phyloP scores from a whole-genome alignment of 257 asterid species.

The Nicotiana tabacum region DNA sequence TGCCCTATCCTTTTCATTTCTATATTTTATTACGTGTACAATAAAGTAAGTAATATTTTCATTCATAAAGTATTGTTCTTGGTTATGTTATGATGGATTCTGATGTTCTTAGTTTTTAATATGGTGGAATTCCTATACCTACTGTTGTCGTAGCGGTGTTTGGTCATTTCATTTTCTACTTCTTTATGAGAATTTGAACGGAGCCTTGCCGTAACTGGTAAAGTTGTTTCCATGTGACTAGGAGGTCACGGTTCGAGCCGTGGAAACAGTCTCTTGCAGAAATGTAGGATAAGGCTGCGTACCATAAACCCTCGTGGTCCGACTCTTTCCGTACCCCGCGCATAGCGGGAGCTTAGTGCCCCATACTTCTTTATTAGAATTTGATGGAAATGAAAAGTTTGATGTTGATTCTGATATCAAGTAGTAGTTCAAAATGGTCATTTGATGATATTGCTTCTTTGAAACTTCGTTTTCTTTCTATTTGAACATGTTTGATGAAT shows the following conservation, averaged over 20 bases:
- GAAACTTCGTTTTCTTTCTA: not conserved
- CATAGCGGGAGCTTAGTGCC: too few species aligned
- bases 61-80: constrained; percentile 12
- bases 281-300: too few species aligned
- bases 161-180: not conserved
- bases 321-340: too few species aligned
- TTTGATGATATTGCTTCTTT: constrained; percentile 1
- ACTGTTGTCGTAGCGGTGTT: not conserved
- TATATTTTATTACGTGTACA: not conserved
- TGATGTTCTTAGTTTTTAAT: constrained; percentile 4
- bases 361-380: not conserved
- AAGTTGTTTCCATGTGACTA: too few species aligned
- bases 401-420: constrained; percentile 3
- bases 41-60: not conserved
- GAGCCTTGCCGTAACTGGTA: too few species aligned
- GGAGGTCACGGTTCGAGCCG: too few species aligned
- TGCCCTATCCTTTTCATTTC: not conserved
- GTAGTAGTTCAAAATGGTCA: not conserved
- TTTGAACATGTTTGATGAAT: not conserved
- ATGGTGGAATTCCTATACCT: not conserved
- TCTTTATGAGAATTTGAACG: not conserved
- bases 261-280: too few species aligned
- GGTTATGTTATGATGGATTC: not conserved
- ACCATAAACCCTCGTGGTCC: too few species aligned
- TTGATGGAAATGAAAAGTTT: not conserved